These are phyloP conservation scores for Ustilago hordei DNA, from an alignment of 1,284 basidiomycete species.

Conservation along the genomic window DNA sequence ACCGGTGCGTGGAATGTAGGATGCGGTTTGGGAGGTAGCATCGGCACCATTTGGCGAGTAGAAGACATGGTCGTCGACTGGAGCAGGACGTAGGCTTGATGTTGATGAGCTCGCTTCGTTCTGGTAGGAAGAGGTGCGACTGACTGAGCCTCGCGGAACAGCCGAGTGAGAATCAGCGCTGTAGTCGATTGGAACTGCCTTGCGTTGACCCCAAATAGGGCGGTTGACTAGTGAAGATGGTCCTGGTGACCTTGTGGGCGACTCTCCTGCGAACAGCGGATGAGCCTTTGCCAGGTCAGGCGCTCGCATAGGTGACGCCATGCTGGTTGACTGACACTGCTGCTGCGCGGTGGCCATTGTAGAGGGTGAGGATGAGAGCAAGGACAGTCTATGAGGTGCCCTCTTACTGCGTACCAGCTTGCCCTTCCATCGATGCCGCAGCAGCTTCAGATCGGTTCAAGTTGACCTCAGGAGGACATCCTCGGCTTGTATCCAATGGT, in stretches of 20 bases:
- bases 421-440: not conserved
- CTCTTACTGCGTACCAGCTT: not conserved
- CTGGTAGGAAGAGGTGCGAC: slow-evolving; percentile 27
- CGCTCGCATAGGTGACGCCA: slow-evolving; percentile 33
- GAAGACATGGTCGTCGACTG: slow-evolving; percentile 34
- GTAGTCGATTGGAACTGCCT: slow-evolving; percentile 36
- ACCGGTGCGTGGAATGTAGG: slow-evolving; percentile 42
- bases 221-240: slow-evolving; percentile 49
- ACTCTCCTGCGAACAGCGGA: slow-evolving; percentile 47
- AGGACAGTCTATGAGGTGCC: not conserved
- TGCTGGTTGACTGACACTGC: not conserved
- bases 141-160: slow-evolving; percentile 33
- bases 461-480: not conserved
- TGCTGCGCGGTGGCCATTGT: not conserved
- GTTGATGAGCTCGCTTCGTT: slow-evolving; percentile 18
- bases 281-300: slow-evolving; percentile 27
- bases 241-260: slow-evolving; percentile 42
- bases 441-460: not conserved
- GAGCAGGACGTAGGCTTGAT: slow-evolving; percentile 22
- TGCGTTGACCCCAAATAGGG: slow-evolving; percentile 51
- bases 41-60: slow-evolving; percentile 11
- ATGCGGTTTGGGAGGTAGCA: slow-evolving; percentile 14
- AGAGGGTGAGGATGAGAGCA: not conserved
- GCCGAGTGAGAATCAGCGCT: slow-evolving; percentile 23
- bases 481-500: not conserved